Percentiles rank a stretch among this genome's conserved stretches.
phyloP scores from a whole-genome alignment of 129 eudicot species.

The Arctium minus region DNA sequence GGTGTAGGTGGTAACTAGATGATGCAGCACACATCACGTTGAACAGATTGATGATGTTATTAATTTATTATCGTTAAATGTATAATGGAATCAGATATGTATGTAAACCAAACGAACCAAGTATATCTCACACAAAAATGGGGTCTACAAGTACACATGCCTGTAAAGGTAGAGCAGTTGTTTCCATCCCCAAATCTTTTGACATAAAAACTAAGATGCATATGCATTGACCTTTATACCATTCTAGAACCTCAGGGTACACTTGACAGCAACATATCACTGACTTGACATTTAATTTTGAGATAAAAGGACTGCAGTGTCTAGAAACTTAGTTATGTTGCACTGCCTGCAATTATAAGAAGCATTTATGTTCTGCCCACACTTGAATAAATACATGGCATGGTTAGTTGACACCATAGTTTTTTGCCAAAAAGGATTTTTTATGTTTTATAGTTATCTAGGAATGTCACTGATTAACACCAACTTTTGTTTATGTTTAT shows the following conservation, averaged over 20 bases:
- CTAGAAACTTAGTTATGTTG: neutral
- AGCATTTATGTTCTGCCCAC: constrained; percentile 4
- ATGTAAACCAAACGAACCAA: neutral
- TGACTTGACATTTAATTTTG: neutral
- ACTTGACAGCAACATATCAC: neutral
- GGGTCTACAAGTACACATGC: neutral
- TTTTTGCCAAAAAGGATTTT: neutral
- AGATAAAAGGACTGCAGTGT: neutral
- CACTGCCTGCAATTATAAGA: neutral
- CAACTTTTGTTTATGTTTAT: neutral
- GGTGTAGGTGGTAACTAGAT: neutral
- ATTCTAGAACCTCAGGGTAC: neutral
- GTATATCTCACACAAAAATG: neutral
- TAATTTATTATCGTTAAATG: too few relatives aligned
- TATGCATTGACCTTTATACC: neutral
- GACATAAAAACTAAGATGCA: neutral
- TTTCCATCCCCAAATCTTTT: neutral
- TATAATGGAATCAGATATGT: neutral
- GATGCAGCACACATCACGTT: too few relatives aligned
- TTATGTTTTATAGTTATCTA: neutral
- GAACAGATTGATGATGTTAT: neutral
- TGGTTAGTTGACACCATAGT: neutral
- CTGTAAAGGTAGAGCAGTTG: too few relatives aligned
- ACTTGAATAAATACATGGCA: neutral
- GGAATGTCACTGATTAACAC: neutral